A percentile compares a stretch with the other conserved stretches of the same genome.
Evolutionary conservation across 305 asterid genomes (phyloP).

Genomic region (Coffea humblotiana): DNA sequence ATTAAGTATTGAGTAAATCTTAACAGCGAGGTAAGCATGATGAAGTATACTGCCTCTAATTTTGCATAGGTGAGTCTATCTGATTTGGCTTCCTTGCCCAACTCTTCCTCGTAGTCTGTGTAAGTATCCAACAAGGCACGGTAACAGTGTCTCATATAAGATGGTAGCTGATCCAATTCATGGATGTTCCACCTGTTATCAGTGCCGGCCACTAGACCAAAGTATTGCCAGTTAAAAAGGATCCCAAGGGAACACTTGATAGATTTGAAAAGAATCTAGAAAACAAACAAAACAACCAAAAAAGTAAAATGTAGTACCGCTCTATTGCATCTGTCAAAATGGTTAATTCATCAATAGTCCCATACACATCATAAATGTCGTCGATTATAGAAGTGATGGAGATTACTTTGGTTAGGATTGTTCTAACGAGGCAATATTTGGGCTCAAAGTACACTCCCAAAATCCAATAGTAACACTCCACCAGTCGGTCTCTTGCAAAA

Average conservation of each 20-base stretch:
- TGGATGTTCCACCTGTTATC: neutral
- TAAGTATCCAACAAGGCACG: slow-evolving; percentile 17
- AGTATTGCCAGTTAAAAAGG: neutral
- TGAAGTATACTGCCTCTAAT: slow-evolving; percentile 12
- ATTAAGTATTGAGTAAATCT: too few species aligned
- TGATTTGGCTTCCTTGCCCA: slow-evolving; percentile 16
- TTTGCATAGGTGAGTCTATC: slow-evolving; percentile 28
- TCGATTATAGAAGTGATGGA: slow-evolving; percentile 17
- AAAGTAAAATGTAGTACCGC: slow-evolving; percentile 24
- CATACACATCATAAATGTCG: slow-evolving; percentile 34
- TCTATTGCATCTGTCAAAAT: slow-evolving; percentile 30
- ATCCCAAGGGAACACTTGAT: too few species aligned
- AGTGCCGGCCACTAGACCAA: neutral
- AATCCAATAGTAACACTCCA: slow-evolving; percentile 32
- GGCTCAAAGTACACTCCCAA: slow-evolving; percentile 32
- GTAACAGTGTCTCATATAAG: slow-evolving; percentile 20
- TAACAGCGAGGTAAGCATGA: too few species aligned
- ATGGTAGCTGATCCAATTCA: slow-evolving; percentile 22
- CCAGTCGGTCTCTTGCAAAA: slow-evolving; percentile 45
- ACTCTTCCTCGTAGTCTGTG: slow-evolving; percentile 37
- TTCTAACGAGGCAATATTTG: slow-evolving; percentile 13
- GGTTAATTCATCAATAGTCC: slow-evolving; percentile 37
- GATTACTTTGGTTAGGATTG: slow-evolving; percentile 21
- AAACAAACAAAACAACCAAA: too few species aligned
- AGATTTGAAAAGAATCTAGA: too few species aligned